These are phyloP conservation scores for Asterophora lycoperdoides DNA, from an alignment of 768 basidiomycete genomes.

Conservation along the genomic window DNA sequence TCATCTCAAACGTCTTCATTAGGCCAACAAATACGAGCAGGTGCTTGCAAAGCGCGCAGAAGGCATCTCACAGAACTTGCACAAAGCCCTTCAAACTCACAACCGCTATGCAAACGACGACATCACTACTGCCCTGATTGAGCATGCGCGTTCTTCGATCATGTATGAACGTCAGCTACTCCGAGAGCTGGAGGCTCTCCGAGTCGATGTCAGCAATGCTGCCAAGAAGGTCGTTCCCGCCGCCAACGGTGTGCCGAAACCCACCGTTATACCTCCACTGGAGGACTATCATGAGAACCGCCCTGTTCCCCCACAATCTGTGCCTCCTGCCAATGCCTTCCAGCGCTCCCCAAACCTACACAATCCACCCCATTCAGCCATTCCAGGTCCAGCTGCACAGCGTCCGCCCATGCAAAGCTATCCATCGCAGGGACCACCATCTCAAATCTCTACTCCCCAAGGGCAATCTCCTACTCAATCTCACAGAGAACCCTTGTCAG, in stretches of 20 bases:
- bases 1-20: constrained; percentile 11
- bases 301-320: constrained; percentile 20
- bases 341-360: constrained; percentile 23
- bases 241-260: constrained; percentile 53
- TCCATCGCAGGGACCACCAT: constrained; percentile 22
- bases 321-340: constrained; percentile 30
- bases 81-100: constrained; percentile 80
- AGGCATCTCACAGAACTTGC: constrained; percentile 92
- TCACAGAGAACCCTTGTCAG: constrained; percentile 25
- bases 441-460: constrained; percentile 14
- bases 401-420: constrained; percentile 18
- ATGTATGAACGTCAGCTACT: constrained; percentile 89
- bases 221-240: constrained; percentile 52
- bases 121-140: constrained; percentile 82
- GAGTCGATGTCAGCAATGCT: constrained; percentile 68
- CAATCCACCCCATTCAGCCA: constrained; percentile 34
- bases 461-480: constrained; percentile 19
- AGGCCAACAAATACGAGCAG: constrained; percentile 92
- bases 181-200: constrained; percentile 82
- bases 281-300: constrained; percentile 51
- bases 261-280: constrained; percentile 55
- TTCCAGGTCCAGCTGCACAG: constrained; percentile 22
- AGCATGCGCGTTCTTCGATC: constrained; percentile 88
- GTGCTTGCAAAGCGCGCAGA: constrained; percentile 80
- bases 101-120: constrained; percentile 88